Evolutionary conservation across 805 yeast species (phyloP).

Genomic region (Wickerhamiella allomyrinae): DNA sequence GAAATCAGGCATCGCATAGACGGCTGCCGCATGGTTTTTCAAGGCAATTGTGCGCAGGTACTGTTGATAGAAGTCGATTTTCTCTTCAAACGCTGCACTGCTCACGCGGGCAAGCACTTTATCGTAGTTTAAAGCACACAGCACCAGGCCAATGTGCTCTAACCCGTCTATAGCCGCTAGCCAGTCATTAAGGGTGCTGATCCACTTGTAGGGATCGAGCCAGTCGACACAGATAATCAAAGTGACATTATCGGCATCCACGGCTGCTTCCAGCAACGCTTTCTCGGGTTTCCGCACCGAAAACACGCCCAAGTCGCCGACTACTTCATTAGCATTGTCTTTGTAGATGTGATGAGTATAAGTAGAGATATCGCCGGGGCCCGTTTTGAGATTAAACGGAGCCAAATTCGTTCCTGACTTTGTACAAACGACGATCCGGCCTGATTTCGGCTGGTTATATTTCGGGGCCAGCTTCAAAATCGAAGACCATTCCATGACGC

Average conservation of each 20-base stretch:
- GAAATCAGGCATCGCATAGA: constrained; percentile 1
- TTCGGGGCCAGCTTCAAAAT: background rate
- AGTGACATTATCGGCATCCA: background rate
- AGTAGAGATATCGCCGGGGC: background rate
- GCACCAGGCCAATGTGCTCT: background rate
- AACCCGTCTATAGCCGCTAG: background rate
- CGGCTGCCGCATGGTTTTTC: background rate
- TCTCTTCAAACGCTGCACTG: background rate
- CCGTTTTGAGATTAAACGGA: background rate
- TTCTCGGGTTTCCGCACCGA: background rate
- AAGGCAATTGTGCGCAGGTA: constrained; percentile 2
- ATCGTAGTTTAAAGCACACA: background rate
- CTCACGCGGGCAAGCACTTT: background rate
- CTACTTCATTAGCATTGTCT: background rate
- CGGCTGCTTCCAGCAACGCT: background rate
- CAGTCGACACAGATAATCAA: constrained; percentile 3
- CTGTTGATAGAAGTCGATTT: constrained; percentile 1
- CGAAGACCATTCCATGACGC: background rate
- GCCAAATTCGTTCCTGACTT: background rate
- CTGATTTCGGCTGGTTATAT: background rate
- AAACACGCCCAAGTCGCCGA: background rate
- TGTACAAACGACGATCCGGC: background rate
- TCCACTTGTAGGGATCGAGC: background rate
- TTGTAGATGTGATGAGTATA: background rate
- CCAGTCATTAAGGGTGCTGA: background rate